These are phyloP conservation scores for Exophiala sp. DNA, from an alignment of 2,329 filamentous ascomycete genomes.

Conservation along the genomic window DNA sequence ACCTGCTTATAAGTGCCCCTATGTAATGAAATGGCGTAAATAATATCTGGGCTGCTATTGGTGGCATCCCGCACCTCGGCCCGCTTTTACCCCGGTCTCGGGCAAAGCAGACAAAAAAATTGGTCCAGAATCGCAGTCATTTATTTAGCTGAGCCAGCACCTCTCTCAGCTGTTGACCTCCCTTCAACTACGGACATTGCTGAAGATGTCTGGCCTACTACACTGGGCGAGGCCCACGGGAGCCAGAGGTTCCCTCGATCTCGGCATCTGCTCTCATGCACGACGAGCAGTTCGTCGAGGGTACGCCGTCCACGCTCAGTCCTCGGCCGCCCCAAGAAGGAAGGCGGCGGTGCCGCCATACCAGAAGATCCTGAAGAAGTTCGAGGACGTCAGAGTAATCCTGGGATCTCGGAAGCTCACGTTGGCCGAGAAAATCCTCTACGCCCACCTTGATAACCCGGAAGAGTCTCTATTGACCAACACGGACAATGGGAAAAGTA, in stretches of 20 bases:
- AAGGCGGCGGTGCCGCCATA: constrained; percentile 62
- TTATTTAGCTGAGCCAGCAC: not conserved
- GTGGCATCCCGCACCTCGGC: constrained; percentile 6
- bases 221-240: constrained; percentile 18
- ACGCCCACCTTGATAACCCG: constrained; percentile 83
- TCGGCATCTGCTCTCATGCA: constrained; percentile 10
- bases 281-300: constrained; percentile 11
- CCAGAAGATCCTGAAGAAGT: constrained; percentile 69
- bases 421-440: constrained; percentile 95
- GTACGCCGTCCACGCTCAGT: constrained; percentile 23
- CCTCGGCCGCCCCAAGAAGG: constrained; percentile 14
- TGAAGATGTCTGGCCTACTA: constrained; percentile 18
- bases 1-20: too few species aligned
- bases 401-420: constrained; percentile 66
- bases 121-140: not conserved
- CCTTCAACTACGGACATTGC: not conserved
- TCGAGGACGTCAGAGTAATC: constrained; percentile 67
- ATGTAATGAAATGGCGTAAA: too few species aligned
- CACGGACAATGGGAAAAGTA: constrained; percentile 75
- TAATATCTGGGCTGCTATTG: constrained; percentile 4
- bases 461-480: constrained; percentile 80
- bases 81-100: constrained; percentile 7
- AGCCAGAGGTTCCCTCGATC: constrained; percentile 22
- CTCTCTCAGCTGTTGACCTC: not conserved
- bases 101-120: constrained; percentile 7